A percentile compares a stretch with the other conserved stretches of the same genome.
Conservation (phyloP, 345 rosid genomes). For the Syzygium oleosum region DNA sequence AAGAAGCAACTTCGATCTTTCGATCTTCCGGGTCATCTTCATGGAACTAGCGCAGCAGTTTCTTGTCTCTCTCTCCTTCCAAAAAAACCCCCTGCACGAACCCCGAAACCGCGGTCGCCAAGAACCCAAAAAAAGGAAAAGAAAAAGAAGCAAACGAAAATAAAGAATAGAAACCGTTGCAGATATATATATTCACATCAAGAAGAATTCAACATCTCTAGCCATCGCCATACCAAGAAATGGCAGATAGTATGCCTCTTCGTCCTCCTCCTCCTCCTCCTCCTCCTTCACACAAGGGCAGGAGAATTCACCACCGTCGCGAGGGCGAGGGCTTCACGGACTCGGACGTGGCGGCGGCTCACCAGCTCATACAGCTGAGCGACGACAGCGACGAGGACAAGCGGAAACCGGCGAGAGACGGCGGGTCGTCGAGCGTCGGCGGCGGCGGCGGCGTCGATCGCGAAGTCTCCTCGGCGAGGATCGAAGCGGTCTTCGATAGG, state of each 20-base stretch:
- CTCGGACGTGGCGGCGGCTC: conserved; percentile 26
- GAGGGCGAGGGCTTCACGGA: background rate
- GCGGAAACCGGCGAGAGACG: background rate
- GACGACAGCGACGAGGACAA: conserved; percentile 16
- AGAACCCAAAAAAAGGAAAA: background rate
- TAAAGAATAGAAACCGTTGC: background rate
- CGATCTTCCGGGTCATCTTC: conserved; percentile 14
- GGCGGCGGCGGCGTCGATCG: background rate
- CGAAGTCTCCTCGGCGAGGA: conserved; percentile 6
- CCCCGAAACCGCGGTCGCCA: conserved; percentile 10
- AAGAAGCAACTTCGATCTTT: background rate
- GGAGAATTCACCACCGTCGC: background rate
- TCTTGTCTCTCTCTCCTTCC: background rate
- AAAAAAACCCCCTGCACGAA: background rate
- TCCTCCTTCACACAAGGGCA: conserved; percentile 1
- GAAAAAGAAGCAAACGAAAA: background rate
- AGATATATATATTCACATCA: background rate
- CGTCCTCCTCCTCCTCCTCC: background rate
- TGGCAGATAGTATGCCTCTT: background rate
- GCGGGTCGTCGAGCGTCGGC: background rate
- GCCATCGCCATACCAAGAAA: background rate
- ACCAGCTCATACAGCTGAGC: conserved; percentile 33
- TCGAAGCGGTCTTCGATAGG: conserved; percentile 29
- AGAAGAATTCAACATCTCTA: background rate
- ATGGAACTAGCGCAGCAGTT: conserved; percentile 13